phyloP scores from a whole-genome alignment of 2,329 filamentous ascomycete genomes.

The Chaetomium sp. region DNA sequence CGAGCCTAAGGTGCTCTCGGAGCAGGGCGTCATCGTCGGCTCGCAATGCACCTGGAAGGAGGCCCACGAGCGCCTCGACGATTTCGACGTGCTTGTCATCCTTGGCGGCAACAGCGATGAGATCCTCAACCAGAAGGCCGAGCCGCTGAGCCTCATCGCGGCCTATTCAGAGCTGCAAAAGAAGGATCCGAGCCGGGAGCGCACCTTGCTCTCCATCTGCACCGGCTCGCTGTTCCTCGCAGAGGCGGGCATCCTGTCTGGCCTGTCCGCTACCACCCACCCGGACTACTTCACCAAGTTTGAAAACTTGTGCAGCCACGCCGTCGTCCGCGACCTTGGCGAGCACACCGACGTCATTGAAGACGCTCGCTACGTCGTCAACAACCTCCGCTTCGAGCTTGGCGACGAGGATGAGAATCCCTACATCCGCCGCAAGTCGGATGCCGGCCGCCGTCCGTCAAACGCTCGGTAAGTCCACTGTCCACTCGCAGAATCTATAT shows the following conservation, averaged over 20 bases:
- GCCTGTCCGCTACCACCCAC: constrained; percentile 75
- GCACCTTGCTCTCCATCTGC: constrained; percentile 73
- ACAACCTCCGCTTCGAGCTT: constrained; percentile 82
- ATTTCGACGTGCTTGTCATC: constrained; percentile 74
- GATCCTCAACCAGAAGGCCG: constrained; percentile 59
- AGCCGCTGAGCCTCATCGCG: constrained; percentile 66
- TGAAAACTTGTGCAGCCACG: constrained; percentile 73
- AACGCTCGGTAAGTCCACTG: constrained; percentile 47
- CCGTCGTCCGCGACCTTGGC: constrained; percentile 60
- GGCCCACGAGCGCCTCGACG: constrained; percentile 63
- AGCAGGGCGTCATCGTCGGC: constrained; percentile 62
- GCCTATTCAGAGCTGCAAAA: constrained; percentile 75
- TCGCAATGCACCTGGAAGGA: constrained; percentile 74
- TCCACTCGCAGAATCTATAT: too few relatives aligned
- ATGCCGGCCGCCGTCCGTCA: constrained; percentile 54
- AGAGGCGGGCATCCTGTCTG: constrained; percentile 68
- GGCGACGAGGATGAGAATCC: constrained; percentile 77
- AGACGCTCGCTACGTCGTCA: constrained; percentile 76
- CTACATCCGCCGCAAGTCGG: constrained; percentile 71
- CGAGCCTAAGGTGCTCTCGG: constrained; percentile 49
- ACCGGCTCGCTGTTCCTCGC: constrained; percentile 74
- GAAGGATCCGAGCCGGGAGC: constrained; percentile 70
- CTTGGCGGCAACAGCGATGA: constrained; percentile 62
- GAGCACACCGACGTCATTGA: constrained; percentile 80
- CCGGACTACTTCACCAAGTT: constrained; percentile 73